These are phyloP conservation scores for Starmerella gropengiesseri DNA, from an alignment of 805 yeast species.

Conservation along the genomic window DNA sequence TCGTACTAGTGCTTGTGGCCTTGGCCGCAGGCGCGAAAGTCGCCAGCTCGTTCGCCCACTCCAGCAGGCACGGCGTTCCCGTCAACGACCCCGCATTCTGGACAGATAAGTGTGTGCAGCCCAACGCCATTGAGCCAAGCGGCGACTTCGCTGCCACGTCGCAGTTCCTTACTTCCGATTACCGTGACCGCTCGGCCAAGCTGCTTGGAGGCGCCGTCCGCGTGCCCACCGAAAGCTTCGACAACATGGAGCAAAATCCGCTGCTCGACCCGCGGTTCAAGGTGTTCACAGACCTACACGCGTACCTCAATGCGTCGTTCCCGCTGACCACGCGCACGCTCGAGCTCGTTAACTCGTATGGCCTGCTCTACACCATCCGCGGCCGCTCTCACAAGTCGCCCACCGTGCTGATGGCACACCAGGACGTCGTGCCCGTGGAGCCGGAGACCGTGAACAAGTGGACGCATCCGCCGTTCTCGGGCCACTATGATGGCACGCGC, in stretches of 20 bases:
- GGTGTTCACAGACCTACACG: slow-evolving; percentile 40
- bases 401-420: slow-evolving; percentile 60
- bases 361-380: slow-evolving; percentile 51
- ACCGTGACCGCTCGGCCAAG: slow-evolving; percentile 15
- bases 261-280: slow-evolving; percentile 43
- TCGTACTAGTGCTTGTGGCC: not conserved
- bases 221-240: slow-evolving; percentile 55
- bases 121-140: not conserved
- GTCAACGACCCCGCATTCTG: not conserved
- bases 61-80: not conserved
- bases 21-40: not conserved
- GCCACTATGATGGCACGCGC: slow-evolving; percentile 52
- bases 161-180: slow-evolving; percentile 12
- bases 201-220: slow-evolving; percentile 41
- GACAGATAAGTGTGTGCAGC: slow-evolving; percentile 1
- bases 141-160: slow-evolving; percentile 7
- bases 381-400: slow-evolving; percentile 51
- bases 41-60: not conserved
- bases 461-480: slow-evolving; percentile 57
- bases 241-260: slow-evolving; percentile 38
- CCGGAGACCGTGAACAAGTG: slow-evolving; percentile 44
- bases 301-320: slow-evolving; percentile 43
- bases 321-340: slow-evolving; percentile 43
- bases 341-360: slow-evolving; percentile 48
- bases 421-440: slow-evolving; percentile 72